phyloP scores from a whole-genome alignment of 345 rosid species.

The Sapria himalayana region DNA sequence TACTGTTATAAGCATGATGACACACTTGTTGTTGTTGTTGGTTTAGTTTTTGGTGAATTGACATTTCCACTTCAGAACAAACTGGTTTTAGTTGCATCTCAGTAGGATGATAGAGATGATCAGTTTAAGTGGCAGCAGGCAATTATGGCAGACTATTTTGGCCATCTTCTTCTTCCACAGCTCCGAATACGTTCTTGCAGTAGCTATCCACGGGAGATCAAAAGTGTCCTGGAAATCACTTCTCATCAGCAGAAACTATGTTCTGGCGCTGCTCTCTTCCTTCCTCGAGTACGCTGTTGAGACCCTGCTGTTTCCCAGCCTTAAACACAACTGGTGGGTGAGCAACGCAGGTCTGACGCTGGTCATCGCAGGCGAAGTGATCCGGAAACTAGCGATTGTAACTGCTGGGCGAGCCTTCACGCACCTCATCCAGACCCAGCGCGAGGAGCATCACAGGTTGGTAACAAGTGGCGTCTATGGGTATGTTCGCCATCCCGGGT shows the following conservation, averaged over 20 bases:
- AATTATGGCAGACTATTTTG: conserved; percentile 31
- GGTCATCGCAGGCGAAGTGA: conserved; percentile 34
- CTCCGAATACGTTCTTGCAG: conserved; percentile 39
- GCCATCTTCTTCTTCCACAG: conserved; percentile 36
- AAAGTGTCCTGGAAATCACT: conserved; percentile 37
- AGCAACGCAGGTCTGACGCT: conserved; percentile 31
- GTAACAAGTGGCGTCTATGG: conserved; percentile 36
- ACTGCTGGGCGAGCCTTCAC: conserved; percentile 61
- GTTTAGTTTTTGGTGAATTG: too few species aligned
- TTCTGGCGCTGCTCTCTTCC: conserved; percentile 32
- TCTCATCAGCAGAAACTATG: conserved; percentile 33
- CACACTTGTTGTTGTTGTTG: too few species aligned
- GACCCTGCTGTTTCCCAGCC: conserved; percentile 23
- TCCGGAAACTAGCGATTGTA: conserved; percentile 35
- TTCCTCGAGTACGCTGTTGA: conserved; percentile 29
- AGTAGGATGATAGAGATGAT: conserved; percentile 30
- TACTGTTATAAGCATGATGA: too few species aligned
- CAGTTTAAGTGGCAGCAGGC: conserved; percentile 22
- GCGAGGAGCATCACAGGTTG: conserved; percentile 36
- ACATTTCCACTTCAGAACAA: too few species aligned
- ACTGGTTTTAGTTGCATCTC: neutral
- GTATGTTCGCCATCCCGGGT: conserved; percentile 48
- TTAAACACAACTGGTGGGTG: conserved; percentile 44
- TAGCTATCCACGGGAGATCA: conserved; percentile 26
- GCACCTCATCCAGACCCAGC: conserved; percentile 32